These are phyloP conservation scores for Tagetes patula DNA, from an alignment of 129 eudicot species.

Conservation along the genomic window DNA sequence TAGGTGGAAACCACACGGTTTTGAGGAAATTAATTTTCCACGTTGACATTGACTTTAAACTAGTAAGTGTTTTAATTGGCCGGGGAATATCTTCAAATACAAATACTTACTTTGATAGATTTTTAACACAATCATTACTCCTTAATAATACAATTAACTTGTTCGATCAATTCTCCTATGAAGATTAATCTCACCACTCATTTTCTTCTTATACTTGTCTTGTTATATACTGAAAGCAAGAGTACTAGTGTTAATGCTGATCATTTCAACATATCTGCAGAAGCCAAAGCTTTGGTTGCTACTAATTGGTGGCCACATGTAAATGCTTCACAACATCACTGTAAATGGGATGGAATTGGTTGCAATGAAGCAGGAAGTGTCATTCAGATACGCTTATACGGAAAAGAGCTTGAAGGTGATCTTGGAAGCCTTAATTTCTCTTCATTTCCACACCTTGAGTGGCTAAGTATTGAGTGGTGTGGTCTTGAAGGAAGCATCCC, in stretches of 20 bases:
- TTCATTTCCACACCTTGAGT: constrained; percentile 15
- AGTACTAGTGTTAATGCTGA: background rate
- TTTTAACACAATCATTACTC: too few relatives aligned
- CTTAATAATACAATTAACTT: too few relatives aligned
- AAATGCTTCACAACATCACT: background rate
- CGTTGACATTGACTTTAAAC: too few relatives aligned
- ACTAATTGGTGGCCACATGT: background rate
- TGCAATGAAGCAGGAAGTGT: constrained; percentile 20
- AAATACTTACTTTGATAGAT: too few relatives aligned
- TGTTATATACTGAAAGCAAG: background rate
- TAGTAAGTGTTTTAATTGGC: too few relatives aligned
- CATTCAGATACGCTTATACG: background rate
- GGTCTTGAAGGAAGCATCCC: constrained; percentile 13
- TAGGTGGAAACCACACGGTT: too few relatives aligned
- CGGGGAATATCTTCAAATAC: too few relatives aligned
- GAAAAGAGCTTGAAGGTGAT: background rate
- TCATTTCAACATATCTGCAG: background rate
- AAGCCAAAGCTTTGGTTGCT: constrained; percentile 5
- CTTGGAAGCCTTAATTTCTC: background rate
- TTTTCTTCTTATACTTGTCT: background rate
- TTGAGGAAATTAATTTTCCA: too few relatives aligned
- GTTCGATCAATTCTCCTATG: too few relatives aligned
- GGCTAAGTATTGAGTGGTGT: background rate
- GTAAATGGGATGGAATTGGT: background rate
- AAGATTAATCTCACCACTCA: background rate